Conservation (phyloP, 2,329 filamentous ascomycete species). For the Nemania sp. region DNA sequence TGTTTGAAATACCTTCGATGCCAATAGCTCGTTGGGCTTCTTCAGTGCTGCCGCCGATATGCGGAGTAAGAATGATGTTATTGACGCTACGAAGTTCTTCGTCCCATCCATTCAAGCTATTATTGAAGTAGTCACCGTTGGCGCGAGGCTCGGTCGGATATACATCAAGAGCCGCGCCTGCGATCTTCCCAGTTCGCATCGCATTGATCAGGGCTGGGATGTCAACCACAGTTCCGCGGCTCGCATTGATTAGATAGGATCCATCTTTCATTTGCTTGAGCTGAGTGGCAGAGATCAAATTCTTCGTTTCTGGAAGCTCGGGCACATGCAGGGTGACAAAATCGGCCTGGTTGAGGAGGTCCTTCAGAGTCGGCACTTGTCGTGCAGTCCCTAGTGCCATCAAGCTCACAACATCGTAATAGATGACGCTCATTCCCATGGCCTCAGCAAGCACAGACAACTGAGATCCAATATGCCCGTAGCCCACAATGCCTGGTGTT, state of each 20-base stretch:
- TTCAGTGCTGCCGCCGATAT: constrained; percentile 97
- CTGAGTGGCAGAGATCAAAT: constrained; percentile 82
- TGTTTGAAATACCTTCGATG: constrained; percentile 66
- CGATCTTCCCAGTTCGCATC: constrained; percentile 82
- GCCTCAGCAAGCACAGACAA: constrained; percentile 93
- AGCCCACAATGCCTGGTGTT: constrained; percentile 80
- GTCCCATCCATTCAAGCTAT: constrained; percentile 78
- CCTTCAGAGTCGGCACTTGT: constrained; percentile 78
- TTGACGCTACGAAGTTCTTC: constrained; percentile 82
- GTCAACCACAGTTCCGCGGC: constrained; percentile 89
- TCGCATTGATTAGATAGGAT: constrained; percentile 94
- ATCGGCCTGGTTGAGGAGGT: constrained; percentile 77
- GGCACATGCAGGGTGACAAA: constrained; percentile 96
- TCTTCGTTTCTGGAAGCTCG: constrained; percentile 87
- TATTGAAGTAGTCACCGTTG: constrained; percentile 95
- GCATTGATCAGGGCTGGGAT: constrained; percentile 89
- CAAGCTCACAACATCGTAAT: constrained; percentile 91
- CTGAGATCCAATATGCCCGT: constrained; percentile 96
- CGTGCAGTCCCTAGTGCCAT: constrained; percentile 90
- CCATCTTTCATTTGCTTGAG: constrained; percentile 90
- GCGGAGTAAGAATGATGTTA: constrained; percentile 93
- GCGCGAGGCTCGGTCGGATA: constrained; percentile 92
- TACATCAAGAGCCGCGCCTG: constrained; percentile 93
- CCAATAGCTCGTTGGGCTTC: constrained; percentile 97
- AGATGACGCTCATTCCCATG: constrained; percentile 98